Evolutionary conservation across 768 basidiomycete species (phyloP).

Genomic region (Pulveroboletus sp.): DNA sequence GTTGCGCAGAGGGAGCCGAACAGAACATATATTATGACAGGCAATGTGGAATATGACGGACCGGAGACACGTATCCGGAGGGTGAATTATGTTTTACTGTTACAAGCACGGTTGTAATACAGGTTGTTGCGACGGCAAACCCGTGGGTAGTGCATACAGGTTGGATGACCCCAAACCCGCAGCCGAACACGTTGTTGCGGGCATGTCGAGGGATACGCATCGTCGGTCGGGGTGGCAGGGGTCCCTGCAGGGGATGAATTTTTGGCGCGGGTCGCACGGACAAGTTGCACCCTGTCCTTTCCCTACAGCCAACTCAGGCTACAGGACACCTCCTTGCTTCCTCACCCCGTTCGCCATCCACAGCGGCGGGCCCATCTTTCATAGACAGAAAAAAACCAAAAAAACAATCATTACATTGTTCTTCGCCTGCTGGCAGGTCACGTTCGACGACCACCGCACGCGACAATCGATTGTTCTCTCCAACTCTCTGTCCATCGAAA

Average conservation of each 20-base stretch:
- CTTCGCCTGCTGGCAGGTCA: constrained; percentile 90
- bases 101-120: no score
- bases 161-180: neutral
- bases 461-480: constrained; percentile 51
- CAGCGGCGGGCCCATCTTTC: constrained; percentile 36
- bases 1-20: no score
- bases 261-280: constrained; percentile 33
- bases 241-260: constrained; percentile 27
- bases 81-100: no score
- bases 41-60: no score
- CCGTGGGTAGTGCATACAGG: no score
- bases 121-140: no score
- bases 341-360: constrained; percentile 32
- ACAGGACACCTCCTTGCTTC: constrained; percentile 26
- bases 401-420: constrained; percentile 47
- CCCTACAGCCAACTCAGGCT: constrained; percentile 35
- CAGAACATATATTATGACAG: no score
- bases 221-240: constrained; percentile 23
- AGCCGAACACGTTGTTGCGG: constrained; percentile 7
- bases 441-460: constrained; percentile 78
- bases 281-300: constrained; percentile 34
- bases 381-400: constrained; percentile 39
- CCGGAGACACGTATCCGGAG: no score
- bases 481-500: constrained; percentile 43
- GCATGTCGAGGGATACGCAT: no score